A percentile compares a stretch with the other conserved stretches of the same genome.
Evolutionary conservation across 495 filamentous ascomycete genomes (phyloP).

Genomic region (Penicillium parvum): DNA sequence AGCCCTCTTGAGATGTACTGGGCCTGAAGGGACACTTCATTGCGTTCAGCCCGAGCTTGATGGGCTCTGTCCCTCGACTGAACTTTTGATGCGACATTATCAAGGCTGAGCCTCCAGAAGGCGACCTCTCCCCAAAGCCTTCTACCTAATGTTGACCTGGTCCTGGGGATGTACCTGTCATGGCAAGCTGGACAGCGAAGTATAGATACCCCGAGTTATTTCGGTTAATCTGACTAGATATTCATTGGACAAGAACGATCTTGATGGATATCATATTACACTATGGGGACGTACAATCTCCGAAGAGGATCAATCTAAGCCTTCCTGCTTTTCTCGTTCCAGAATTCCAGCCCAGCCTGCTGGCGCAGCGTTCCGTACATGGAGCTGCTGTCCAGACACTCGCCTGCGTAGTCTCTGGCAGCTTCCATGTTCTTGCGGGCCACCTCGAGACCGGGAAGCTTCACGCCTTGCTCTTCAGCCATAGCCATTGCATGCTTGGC

Average conservation of each 20-base stretch:
- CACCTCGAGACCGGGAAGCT: conserved; percentile 37
- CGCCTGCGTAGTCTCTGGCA: conserved; percentile 38
- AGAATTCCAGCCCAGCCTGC: conserved; percentile 40
- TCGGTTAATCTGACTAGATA: background rate
- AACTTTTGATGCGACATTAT: no score
- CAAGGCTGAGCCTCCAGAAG: no score
- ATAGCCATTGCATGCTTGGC: conserved; percentile 39
- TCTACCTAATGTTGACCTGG: no score
- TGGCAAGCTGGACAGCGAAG: conserved; percentile 3
- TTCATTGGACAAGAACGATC: background rate
- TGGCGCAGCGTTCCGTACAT: conserved; percentile 44
- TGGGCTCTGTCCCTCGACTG: no score
- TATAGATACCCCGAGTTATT: background rate
- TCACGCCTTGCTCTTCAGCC: conserved; percentile 30
- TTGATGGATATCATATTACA: conserved; percentile 1
- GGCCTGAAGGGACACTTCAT: no score
- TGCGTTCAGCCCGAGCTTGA: no score
- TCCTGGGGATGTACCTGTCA: no score
- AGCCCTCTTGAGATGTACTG: background rate
- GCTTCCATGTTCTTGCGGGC: conserved; percentile 39
- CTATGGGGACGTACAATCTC: conserved; percentile 1
- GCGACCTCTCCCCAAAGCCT: no score
- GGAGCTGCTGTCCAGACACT: conserved; percentile 42
- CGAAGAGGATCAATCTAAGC: conserved; percentile 3
- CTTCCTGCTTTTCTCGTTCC: conserved; percentile 45